phyloP scores from a whole-genome alignment of 495 filamentous ascomycete genomes.

The Penicillium bialowiezense region DNA sequence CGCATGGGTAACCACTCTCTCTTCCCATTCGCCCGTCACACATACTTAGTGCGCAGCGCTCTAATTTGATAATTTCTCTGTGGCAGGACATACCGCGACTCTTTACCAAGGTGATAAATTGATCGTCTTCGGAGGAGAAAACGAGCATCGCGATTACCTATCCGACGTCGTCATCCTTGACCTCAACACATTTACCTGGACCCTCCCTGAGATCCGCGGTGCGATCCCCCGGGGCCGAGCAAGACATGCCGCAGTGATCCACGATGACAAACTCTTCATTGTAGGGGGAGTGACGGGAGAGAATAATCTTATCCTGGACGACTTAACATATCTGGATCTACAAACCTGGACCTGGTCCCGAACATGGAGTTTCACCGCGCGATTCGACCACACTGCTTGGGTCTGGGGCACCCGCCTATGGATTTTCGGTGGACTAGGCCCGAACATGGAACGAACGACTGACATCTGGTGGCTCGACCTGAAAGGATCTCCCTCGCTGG shows the following conservation, averaged over 20 bases:
- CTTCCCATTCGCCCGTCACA: constrained; percentile 23
- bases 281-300: constrained; percentile 86
- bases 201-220: constrained; percentile 80
- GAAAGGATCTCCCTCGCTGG: constrained; percentile 78
- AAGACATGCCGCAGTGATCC: constrained; percentile 87
- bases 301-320: constrained; percentile 84
- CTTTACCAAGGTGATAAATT: constrained; percentile 92
- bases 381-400: constrained; percentile 92
- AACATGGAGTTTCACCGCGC: constrained; percentile 88
- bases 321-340: constrained; percentile 92
- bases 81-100: constrained; percentile 86
- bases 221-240: constrained; percentile 83
- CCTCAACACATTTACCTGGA: constrained; percentile 89
- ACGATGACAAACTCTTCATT: constrained; percentile 95
- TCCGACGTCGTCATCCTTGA: constrained; percentile 96
- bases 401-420: constrained; percentile 88
- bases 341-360: constrained; percentile 98
- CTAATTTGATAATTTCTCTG: constrained; percentile 2
- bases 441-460: constrained; percentile 92
- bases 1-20: constrained; percentile 72
- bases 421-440: constrained; percentile 94
- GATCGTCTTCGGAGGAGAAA: constrained; percentile 94
- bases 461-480: constrained; percentile 97
- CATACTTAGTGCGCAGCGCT: neutral
- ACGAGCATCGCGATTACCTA: constrained; percentile 92